phyloP scores from a whole-genome alignment of 2,329 filamentous ascomycete species.

The Aspergillus glaucus region DNA sequence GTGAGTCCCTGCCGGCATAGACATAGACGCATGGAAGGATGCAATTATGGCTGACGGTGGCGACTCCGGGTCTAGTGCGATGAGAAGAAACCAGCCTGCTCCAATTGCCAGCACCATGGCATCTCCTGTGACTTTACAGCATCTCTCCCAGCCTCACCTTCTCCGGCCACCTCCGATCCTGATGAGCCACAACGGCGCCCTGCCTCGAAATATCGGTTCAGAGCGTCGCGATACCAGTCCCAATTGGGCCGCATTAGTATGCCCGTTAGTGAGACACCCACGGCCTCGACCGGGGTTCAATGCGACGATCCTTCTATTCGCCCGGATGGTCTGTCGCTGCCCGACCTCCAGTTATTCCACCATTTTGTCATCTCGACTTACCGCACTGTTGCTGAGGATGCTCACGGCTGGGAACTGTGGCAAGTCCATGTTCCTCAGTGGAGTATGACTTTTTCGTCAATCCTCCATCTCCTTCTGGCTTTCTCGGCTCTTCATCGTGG shows the following conservation, averaged over 20 bases:
- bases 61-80: constrained; percentile 22
- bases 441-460: constrained; percentile 24
- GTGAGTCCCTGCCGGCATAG: constrained; percentile 15
- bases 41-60: background rate
- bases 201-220: constrained; percentile 9
- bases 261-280: background rate
- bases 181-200: constrained; percentile 3
- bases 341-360: constrained; percentile 27
- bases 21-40: background rate
- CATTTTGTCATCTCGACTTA: constrained; percentile 22
- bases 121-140: constrained; percentile 21
- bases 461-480: constrained; percentile 27
- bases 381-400: constrained; percentile 17
- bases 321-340: constrained; percentile 8
- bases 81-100: constrained; percentile 25
- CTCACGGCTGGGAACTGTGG: constrained; percentile 22
- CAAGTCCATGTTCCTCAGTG: constrained; percentile 24
- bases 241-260: background rate
- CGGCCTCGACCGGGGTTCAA: background rate
- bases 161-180: background rate
- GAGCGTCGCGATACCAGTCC: background rate
- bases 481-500: constrained; percentile 25
- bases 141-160: background rate
- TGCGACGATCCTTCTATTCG: constrained; percentile 2
- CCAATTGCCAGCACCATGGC: constrained; percentile 23